Base-by-base conservation (phyloP, 129 eudicot genomes). In the Flaveria linearis region DNA sequence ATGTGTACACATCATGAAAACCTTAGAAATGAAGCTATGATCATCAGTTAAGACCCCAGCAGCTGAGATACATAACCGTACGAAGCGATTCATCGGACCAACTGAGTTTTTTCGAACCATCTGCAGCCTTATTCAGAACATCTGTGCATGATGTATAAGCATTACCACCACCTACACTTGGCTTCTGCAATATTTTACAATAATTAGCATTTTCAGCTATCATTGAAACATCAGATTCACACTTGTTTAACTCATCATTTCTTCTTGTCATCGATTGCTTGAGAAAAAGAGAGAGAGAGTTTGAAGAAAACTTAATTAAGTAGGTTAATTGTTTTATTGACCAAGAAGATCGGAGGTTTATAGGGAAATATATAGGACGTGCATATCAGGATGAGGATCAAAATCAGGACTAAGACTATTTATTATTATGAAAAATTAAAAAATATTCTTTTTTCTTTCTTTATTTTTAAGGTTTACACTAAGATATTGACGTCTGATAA, bases 321-420 rank as follows among this genome's bases (percentile, higher is more conserved):
- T 17, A 51, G 15, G 13, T 50, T 20, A 20, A 20, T 20, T 56
- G 58, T 64, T 53, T 9, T 30, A 11, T 79, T 39, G 78, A 72
- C 83, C 83, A 52, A 41, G 2, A 79, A 60, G 52, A 62, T 62
- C 5, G 73, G 83, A 63, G 73, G 83, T 16, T 51, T 51, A 0
- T 20, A 30, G 33, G 50, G 2, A 50, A 47, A 57, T 78, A 78
- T 78, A 78, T 79, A 72, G 50, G 72, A 23, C 60, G 22, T 52
- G 20, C 83, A 72, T 78, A 80, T 72, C 30, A 80, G 83, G 83
- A 80, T 80, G 73, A 80, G 83, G 83, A 80, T 80, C 60, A 79
- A 63, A 72, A 73, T 73, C 23, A 23, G 26, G 74, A 72, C 82
- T 53, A 39, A 7, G n/a, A 20, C 49, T 75, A 62, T 16, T 47